Evolutionary conservation across 164 flowering plant species (phyloP), one percentile per base, ranked within the genome.

Genomic region (Nymphaea colorata): DNA sequence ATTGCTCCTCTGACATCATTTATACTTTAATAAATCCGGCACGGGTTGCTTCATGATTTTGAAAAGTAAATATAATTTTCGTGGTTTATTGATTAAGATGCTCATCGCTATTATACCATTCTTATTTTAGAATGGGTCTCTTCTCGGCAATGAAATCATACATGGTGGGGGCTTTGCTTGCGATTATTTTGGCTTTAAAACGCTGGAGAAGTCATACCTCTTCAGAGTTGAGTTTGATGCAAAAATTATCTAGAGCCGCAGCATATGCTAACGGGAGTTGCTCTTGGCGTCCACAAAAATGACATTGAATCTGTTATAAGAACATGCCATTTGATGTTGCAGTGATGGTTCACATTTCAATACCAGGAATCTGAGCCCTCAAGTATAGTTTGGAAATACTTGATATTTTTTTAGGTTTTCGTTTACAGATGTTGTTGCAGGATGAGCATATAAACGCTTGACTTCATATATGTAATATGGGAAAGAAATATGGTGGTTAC

Each of bases 171-270:
- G 86, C 79, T 84, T 86, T 74, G 94, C 86, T 68, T 88, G 84
- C 78, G 94, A 88, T 76, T 88, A 82, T 74, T 88, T 88, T 88
- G 94, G 91, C 14, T 88, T 88, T 70, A 88, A 87, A 78, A 87
- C 94, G 55, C 59, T 2, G 16, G 59, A 55, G 59, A 55, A 16
- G 16, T 55, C 59, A 55, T 55, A 55, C 59, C 16, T 55, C 1
- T 16, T 55, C 1, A 55, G 16, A 16, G 59, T 16, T 55, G 59
- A 68, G 79, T 86, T 86, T 16, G 59, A 55, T 10, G 59, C 59
- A 55, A 55, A 16, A 16, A 1, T 55, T 8, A 8, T 8, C 12
- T 8, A 55, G 16, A 16, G 16, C 59, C 59, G 1, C 59, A 55
- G 16, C 59, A 55, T 16, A 55, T 1, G 59, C 16, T 55, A 2